Conservation (phyloP, 345 rosid species). For the Xanthoceras sorbifolium region DNA sequence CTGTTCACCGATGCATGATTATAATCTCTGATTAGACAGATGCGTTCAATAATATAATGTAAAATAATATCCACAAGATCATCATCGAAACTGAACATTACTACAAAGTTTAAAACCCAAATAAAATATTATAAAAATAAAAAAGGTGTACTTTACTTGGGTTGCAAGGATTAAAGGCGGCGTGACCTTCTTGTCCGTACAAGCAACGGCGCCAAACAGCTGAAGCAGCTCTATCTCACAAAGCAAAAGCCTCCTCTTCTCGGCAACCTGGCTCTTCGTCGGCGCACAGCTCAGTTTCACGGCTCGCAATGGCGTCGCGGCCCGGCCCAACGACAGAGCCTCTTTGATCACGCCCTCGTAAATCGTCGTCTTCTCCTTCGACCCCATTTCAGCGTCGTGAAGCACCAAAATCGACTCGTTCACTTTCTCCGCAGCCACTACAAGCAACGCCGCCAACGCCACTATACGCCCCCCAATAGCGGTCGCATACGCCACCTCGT, state of each 20-base stretch:
- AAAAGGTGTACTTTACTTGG: conserved; percentile 43
- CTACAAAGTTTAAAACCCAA: not conserved
- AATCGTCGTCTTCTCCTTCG: conserved; percentile 54
- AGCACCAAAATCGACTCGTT: conserved; percentile 39
- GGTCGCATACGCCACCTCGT: conserved; percentile 49
- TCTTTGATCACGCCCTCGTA: conserved; percentile 61
- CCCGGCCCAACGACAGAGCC: conserved; percentile 44
- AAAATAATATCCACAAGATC: not conserved
- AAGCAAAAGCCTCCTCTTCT: conserved; percentile 62
- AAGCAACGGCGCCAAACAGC: conserved; percentile 56
- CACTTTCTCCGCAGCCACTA: conserved; percentile 55
- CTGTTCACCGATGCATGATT: not conserved
- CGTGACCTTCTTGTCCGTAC: conserved; percentile 43
- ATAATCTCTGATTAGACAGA: not conserved
- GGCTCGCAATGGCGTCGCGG: conserved; percentile 19
- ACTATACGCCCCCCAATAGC: conserved; percentile 59
- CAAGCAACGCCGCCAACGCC: conserved; percentile 52
- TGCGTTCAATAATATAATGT: not conserved
- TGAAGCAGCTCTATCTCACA: conserved; percentile 72
- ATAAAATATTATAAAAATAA: not conserved
- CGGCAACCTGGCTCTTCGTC: conserved; percentile 26
- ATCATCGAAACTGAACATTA: not conserved
- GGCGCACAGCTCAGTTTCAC: conserved; percentile 27
- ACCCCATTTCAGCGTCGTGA: conserved; percentile 38
- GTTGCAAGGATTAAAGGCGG: conserved; percentile 58